Evolutionary conservation across 2,329 filamentous ascomycete genomes (phyloP).

Genomic region (Phymatotrichopsis omnivora): DNA sequence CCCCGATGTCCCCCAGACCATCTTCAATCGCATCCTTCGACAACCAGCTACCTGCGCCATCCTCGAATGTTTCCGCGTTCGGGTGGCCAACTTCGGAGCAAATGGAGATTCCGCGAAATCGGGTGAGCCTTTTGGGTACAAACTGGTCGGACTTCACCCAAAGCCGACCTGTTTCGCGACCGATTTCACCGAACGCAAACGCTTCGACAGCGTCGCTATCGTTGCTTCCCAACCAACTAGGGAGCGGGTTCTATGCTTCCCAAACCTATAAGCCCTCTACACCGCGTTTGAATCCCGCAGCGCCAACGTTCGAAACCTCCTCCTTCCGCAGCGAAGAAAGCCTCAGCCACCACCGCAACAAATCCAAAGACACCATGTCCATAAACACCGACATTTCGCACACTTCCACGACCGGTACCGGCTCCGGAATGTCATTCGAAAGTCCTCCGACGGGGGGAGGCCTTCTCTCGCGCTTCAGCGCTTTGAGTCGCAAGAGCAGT

Average conservation of each 20-base stretch:
- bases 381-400: constrained; percentile 18
- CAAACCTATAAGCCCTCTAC: constrained; percentile 39
- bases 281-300: constrained; percentile 69
- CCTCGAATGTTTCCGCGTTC: constrained; percentile 29
- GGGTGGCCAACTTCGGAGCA: constrained; percentile 28
- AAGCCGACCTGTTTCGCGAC: constrained; percentile 21
- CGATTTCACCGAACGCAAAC: constrained; percentile 24
- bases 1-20: constrained; percentile 30
- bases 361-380: constrained; percentile 23
- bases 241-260: constrained; percentile 20
- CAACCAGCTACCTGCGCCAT: constrained; percentile 28
- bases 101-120: constrained; percentile 17
- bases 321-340: constrained; percentile 6
- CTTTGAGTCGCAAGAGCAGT: constrained; percentile 28
- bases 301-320: constrained; percentile 72
- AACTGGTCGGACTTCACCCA: constrained; percentile 29
- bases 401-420: constrained; percentile 15
- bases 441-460: constrained; percentile 25
- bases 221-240: constrained; percentile 18
- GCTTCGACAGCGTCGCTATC: constrained; percentile 18
- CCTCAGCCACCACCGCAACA: background rate
- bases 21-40: constrained; percentile 31
- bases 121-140: constrained; percentile 24
- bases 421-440: constrained; percentile 18
- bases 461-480: constrained; percentile 26